Conservation (phyloP, 2,329 filamentous ascomycete species). For the Colletotrichum siamense region DNA sequence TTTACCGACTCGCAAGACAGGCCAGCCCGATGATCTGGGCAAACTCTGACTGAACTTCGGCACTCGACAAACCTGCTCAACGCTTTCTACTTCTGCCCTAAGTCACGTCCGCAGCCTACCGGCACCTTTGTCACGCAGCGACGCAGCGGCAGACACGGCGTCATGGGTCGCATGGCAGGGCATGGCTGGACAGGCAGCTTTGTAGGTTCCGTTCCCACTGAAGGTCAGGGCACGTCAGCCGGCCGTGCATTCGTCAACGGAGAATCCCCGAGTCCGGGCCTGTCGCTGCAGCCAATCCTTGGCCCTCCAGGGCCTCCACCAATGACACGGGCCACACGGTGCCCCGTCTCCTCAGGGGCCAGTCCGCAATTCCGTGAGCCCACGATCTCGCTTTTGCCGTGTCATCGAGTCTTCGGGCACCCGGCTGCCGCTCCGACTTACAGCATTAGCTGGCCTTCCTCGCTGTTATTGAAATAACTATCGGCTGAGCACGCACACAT, state of each 20-base stretch:
- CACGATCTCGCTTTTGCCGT: constrained; percentile 39
- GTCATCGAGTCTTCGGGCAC: constrained; percentile 31
- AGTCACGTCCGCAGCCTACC: too few species aligned
- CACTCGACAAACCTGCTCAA: too few species aligned
- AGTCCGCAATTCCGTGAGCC: constrained; percentile 22
- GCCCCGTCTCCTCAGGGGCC: neutral
- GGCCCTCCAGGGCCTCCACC: neutral
- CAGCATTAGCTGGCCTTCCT: neutral
- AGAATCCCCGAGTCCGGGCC: neutral
- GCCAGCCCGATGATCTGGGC: too few species aligned
- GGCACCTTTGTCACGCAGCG: too few species aligned
- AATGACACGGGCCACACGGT: neutral
- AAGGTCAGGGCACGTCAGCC: neutral
- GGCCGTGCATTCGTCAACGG: constrained; percentile 1
- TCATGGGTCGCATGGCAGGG: too few species aligned
- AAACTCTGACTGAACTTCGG: too few species aligned
- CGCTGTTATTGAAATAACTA: neutral
- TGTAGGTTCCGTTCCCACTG: too few species aligned
- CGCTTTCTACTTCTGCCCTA: too few species aligned
- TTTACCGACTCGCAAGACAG: neutral
- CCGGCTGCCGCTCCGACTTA: neutral
- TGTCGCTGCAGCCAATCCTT: neutral
- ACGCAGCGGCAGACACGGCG: too few species aligned
- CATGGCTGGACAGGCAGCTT: neutral
- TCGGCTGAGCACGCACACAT: neutral